Conservation (phyloP, 2,329 filamentous ascomycete genomes). For the Emericellopsis atlantica region DNA sequence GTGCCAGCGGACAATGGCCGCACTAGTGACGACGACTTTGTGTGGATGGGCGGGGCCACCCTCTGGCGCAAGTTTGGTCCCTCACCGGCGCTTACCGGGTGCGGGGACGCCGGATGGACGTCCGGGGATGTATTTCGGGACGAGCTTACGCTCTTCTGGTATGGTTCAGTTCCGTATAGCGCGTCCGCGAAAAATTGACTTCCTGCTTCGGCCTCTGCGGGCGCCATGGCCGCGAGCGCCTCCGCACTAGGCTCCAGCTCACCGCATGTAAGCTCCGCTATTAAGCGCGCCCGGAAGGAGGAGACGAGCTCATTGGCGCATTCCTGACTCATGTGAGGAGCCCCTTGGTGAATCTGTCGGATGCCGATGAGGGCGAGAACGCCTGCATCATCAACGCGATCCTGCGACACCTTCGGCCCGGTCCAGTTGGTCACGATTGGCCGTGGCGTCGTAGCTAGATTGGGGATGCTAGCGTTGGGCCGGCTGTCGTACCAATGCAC, state of each 20-base stretch:
- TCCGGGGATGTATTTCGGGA: neutral
- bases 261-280: neutral
- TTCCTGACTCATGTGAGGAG: neutral
- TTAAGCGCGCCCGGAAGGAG: neutral
- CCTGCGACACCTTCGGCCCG: neutral
- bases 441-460: neutral
- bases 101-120: too few relatives aligned
- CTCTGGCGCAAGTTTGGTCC: too few relatives aligned
- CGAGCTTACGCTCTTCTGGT: neutral
- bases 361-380: neutral
- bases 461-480: neutral
- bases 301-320: neutral
- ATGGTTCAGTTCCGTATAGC: neutral
- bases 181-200: neutral
- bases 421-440: neutral
- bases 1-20: too few relatives aligned
- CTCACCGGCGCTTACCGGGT: too few relatives aligned
- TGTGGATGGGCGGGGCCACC: too few relatives aligned
- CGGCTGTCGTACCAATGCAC: slow-evolving; percentile 3
- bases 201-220: neutral
- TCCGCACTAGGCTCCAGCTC: neutral
- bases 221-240: neutral
- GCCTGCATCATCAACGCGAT: neutral
- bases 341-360: neutral
- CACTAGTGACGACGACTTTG: too few relatives aligned